phyloP scores from a whole-genome alignment of 140 eudicot species.

The Flaveria floridana region DNA sequence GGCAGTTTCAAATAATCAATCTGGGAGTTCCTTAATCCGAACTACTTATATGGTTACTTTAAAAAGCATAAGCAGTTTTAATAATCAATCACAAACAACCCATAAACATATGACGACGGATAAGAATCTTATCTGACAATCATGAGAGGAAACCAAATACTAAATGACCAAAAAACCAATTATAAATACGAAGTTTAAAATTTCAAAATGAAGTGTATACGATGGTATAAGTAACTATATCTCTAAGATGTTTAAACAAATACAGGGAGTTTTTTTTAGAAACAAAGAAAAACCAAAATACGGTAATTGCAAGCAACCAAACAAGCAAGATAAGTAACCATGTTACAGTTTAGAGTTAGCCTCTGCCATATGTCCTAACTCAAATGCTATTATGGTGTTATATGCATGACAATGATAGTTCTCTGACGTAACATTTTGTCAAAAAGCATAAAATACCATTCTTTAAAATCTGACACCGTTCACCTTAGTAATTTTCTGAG shows the following conservation, averaged over 20 bases:
- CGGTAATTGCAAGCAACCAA: background rate
- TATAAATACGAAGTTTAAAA: background rate
- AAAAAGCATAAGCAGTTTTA: background rate
- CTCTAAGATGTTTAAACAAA: background rate
- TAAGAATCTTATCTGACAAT: background rate
- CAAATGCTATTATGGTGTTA: background rate
- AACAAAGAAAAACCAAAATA: background rate
- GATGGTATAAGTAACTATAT: background rate
- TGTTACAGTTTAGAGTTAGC: background rate
- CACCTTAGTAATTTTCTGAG: background rate
- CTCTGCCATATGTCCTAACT: background rate
- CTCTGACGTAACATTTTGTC: background rate
- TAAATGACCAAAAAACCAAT: background rate
- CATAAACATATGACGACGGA: background rate
- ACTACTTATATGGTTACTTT: background rate
- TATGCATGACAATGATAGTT: background rate
- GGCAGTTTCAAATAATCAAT: background rate
- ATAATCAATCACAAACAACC: background rate
- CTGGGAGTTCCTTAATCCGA: background rate
- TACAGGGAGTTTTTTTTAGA: background rate
- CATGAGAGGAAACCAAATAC: background rate
- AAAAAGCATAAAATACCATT: background rate
- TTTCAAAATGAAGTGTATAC: background rate
- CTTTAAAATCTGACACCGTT: background rate
- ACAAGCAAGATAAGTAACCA: background rate